Evolutionary conservation across 805 yeast species (phyloP).

Genomic region (Yarrowia keelungensis): DNA sequence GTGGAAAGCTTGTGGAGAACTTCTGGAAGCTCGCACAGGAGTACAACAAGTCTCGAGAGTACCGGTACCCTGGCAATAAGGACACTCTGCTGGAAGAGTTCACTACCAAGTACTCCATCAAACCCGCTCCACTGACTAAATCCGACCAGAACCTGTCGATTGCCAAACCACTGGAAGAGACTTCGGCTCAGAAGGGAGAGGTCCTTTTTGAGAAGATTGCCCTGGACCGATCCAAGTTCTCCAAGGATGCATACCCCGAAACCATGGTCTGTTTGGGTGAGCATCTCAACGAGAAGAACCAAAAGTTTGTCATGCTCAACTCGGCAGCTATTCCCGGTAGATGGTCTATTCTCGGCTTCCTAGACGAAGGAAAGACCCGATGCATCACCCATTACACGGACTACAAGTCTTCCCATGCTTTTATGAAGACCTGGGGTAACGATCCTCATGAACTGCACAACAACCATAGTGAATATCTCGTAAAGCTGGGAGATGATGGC

Average conservation of each 20-base stretch:
- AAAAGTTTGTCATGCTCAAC: constrained; percentile 68
- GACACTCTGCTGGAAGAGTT: constrained; percentile 14
- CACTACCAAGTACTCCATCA: constrained; percentile 41
- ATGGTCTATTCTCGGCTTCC: constrained; percentile 83
- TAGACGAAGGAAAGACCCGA: constrained; percentile 42
- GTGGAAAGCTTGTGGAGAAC: constrained; percentile 64
- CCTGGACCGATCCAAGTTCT: constrained; percentile 20
- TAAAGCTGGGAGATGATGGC: constrained; percentile 36
- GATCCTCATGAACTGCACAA: constrained; percentile 28
- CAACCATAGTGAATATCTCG: constrained; percentile 23
- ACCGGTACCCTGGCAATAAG: background rate
- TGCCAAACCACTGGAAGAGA: constrained; percentile 32
- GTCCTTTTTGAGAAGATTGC: constrained; percentile 14
- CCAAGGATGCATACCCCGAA: constrained; percentile 34
- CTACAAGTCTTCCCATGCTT: constrained; percentile 40
- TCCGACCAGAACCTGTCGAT: constrained; percentile 5
- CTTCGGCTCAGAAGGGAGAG: constrained; percentile 28
- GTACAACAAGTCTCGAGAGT: constrained; percentile 43
- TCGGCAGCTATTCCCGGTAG: constrained; percentile 86
- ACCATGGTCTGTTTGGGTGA: constrained; percentile 26
- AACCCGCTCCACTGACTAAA: constrained; percentile 42
- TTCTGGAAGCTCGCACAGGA: constrained; percentile 62
- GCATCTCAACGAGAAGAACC: constrained; percentile 7
- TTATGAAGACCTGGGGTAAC: constrained; percentile 41
- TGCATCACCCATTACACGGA: constrained; percentile 43